Conservation (phyloP, 2,329 filamentous ascomycete species). For the Cordyceps fumosorosea region DNA sequence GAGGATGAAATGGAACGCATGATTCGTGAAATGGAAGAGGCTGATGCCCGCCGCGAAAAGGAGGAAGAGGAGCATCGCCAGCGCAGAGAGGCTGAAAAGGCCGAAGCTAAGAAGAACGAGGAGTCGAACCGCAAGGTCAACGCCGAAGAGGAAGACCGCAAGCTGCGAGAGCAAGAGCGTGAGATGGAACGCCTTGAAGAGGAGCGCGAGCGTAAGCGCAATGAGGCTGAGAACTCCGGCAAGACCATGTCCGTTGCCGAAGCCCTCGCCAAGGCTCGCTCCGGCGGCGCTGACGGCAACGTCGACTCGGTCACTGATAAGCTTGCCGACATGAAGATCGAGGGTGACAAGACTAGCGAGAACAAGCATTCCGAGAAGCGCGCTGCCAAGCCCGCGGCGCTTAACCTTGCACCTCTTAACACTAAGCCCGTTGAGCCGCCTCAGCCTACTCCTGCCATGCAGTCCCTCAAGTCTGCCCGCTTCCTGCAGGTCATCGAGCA, state of each 20-base stretch:
- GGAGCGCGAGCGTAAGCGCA: constrained; percentile 55
- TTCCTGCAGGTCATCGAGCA: constrained; percentile 76
- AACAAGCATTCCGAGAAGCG: constrained; percentile 53
- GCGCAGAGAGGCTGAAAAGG: constrained; percentile 39
- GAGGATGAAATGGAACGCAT: constrained; percentile 55
- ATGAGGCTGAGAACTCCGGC: constrained; percentile 42
- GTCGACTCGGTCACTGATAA: constrained; percentile 40
- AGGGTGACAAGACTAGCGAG: constrained; percentile 42
- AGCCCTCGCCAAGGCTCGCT: constrained; percentile 34
- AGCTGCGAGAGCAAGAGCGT: constrained; percentile 64
- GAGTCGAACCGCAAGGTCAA: constrained; percentile 37
- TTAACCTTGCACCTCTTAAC: constrained; percentile 78
- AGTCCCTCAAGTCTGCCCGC: constrained; percentile 84
- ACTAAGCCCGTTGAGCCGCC: constrained; percentile 83
- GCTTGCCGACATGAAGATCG: constrained; percentile 45
- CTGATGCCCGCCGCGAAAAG: constrained; percentile 43
- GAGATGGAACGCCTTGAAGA: constrained; percentile 70
- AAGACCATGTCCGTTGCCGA: constrained; percentile 47
- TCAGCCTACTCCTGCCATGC: constrained; percentile 88
- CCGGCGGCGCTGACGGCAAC: constrained; percentile 34
- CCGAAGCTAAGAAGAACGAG: constrained; percentile 43
- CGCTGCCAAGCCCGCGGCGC: constrained; percentile 68
- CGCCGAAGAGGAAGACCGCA: constrained; percentile 53
- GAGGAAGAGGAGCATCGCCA: constrained; percentile 41
- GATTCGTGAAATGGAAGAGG: constrained; percentile 57